Percentiles rank a stretch among this genome's conserved stretches.
Evolutionary conservation across 495 filamentous ascomycete genomes (phyloP).

Genomic region (Talaromyces proteolyticus): DNA sequence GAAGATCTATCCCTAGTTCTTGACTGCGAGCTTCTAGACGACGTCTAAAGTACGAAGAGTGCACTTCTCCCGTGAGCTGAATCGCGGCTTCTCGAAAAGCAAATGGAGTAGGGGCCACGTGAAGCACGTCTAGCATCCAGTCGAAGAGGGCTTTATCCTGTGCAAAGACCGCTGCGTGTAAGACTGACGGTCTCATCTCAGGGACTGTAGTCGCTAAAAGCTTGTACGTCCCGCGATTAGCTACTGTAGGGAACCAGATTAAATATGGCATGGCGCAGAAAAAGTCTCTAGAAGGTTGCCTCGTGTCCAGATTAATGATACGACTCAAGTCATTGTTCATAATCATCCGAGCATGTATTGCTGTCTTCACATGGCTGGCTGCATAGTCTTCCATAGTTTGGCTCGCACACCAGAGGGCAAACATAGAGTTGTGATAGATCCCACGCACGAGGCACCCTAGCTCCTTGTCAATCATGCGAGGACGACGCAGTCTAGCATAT

Average conservation of each 20-base stretch:
- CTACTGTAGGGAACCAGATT: slow-evolving; percentile 7
- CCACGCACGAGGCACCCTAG: slow-evolving; percentile 16
- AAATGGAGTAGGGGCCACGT: neutral
- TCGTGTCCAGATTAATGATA: slow-evolving; percentile 9
- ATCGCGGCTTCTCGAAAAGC: neutral
- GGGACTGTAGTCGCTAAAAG: neutral
- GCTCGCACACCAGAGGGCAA: slow-evolving; percentile 18
- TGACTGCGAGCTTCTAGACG: slow-evolving; percentile 2
- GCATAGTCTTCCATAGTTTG: slow-evolving; percentile 2
- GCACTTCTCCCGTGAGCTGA: neutral
- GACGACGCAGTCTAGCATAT: slow-evolving; percentile 17
- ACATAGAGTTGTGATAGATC: slow-evolving; percentile 21
- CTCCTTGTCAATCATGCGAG: slow-evolving; percentile 10
- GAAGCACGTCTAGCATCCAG: neutral
- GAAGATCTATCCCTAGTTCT: neutral
- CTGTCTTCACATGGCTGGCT: neutral
- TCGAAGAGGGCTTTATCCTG: neutral
- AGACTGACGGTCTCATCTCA: neutral
- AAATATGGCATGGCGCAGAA: slow-evolving; percentile 11
- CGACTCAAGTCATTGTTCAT: slow-evolving; percentile 17
- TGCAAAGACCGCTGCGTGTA: neutral
- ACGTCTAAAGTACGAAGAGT: neutral
- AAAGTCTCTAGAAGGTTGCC: neutral
- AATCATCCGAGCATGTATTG: slow-evolving; percentile 17
- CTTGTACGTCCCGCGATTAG: neutral